A percentile compares a stretch with the other conserved stretches of the same genome.
phyloP scores from a whole-genome alignment of 352 stramenopile species.

The Thalassiosira mediterranea region DNA sequence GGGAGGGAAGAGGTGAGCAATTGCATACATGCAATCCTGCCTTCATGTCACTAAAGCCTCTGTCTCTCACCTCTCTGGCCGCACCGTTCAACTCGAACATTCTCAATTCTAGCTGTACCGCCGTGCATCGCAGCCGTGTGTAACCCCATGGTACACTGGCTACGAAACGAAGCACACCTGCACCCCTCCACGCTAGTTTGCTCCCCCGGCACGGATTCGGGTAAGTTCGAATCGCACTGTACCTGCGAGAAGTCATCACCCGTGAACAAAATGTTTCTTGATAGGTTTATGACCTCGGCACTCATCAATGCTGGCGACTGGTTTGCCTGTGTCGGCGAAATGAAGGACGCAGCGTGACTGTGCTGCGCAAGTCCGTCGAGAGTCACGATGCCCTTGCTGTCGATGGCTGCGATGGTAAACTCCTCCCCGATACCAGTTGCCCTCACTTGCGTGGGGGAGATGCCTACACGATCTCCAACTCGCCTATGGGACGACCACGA shows the following conservation, averaged over 20 bases:
- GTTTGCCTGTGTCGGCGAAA: neutral
- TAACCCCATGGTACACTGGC: slow-evolving; percentile 59
- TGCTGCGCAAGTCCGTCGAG: slow-evolving; percentile 31
- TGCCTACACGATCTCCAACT: slow-evolving; percentile 52
- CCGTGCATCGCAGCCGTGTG: slow-evolving; percentile 54
- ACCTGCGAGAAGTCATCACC: slow-evolving; percentile 67
- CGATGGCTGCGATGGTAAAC: slow-evolving; percentile 39
- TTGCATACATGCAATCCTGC: no score
- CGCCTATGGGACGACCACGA: no score
- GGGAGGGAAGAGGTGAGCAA: no score
- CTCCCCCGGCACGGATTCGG: slow-evolving; percentile 51
- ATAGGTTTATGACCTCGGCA: slow-evolving; percentile 70
- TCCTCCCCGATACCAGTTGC: slow-evolving; percentile 48
- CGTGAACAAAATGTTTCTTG: slow-evolving; percentile 68
- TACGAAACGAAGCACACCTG: slow-evolving; percentile 50
- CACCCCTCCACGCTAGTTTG: slow-evolving; percentile 53
- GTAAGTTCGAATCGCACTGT: slow-evolving; percentile 56
- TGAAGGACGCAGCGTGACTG: slow-evolving; percentile 51
- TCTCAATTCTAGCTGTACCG: slow-evolving; percentile 51
- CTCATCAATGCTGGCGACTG: slow-evolving; percentile 42
- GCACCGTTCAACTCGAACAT: slow-evolving; percentile 63
- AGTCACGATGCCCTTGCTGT: slow-evolving; percentile 24
- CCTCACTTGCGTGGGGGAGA: slow-evolving; percentile 42
- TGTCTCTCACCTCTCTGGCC: slow-evolving; percentile 58
- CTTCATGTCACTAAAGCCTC: no score